Evolutionary conservation across 768 basidiomycete genomes (phyloP), one percentile per base, ranked within the genome.

Genomic region (Neoboletus subvelutipes): DNA sequence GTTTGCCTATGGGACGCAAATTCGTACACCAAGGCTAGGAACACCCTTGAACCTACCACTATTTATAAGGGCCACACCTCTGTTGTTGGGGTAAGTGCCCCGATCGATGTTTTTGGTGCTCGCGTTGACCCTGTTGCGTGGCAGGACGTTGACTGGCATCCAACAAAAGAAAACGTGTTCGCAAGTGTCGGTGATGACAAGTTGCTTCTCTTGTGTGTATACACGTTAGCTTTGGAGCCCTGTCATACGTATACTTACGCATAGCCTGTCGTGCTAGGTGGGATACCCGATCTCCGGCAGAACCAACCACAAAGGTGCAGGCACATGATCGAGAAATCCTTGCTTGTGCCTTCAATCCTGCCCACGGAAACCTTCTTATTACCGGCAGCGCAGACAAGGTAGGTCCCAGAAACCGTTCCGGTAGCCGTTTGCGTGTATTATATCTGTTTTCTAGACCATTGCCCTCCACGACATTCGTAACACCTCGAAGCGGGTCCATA

Each of bases 131-230:
- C 8, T 31, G 43, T 58, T 13, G 26, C 26, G 18, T 33, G 39
- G 13, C 58, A 96, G 93, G 97, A 99, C 68, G 95, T 99, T 6
- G 94, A 97, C 64, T 99, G 97, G 97, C 89, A 96, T 72, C 78
- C 86, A 2, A 83, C 80, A 5, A 78, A 88, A 65, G 92, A 93
- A 57, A 85, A 87, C 65, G 75, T 94, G 48, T 93, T 98, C 64
- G 94, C 88, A 3, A 98, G 95, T 62, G 97, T 96, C 33, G 94
- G 95, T 20, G 97, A 99, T 60, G 97, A 99, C 71, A 90, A 88
- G 70, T 84, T 91, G 80, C 81, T 99, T 51, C 86, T 97, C 80
- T 80, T 98, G 94, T 98, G 67, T 49, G 92, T 76, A 4, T 31
- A 37, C 42, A 12, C 42, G 18, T 41, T 7, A 2, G 6, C 39